These are phyloP conservation scores for Amauroascus verrucosus DNA, from an alignment of 2,329 filamentous ascomycete genomes.

Conservation along the genomic window DNA sequence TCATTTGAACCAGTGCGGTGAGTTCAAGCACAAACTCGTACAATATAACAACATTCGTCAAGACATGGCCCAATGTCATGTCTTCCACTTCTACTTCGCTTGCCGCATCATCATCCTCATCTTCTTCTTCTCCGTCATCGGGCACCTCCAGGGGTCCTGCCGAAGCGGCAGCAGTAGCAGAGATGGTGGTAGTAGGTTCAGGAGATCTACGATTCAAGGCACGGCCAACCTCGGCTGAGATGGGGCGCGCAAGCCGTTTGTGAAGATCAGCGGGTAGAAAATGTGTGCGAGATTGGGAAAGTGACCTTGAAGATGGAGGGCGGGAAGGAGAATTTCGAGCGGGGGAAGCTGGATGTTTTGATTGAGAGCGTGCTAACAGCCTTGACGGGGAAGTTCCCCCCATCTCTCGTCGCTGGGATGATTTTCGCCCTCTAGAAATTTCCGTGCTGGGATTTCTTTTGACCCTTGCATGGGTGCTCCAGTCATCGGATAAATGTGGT, in stretches of 20 bases:
- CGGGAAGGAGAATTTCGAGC: slow-evolving; percentile 19
- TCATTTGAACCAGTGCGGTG: slow-evolving; percentile 61
- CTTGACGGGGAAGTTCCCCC: slow-evolving; percentile 14
- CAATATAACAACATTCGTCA: slow-evolving; percentile 69
- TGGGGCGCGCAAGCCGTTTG: slow-evolving; percentile 28
- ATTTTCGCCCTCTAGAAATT: slow-evolving; percentile 22
- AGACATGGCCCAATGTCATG: slow-evolving; percentile 63
- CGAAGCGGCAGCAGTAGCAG: neutral
- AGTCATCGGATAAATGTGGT: slow-evolving; percentile 14
- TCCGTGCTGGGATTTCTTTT: slow-evolving; percentile 8
- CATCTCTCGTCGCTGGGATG: slow-evolving; percentile 14
- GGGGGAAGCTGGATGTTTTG: slow-evolving; percentile 19
- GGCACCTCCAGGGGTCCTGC: slow-evolving; percentile 6
- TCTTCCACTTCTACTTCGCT: slow-evolving; percentile 28
- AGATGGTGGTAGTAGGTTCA: neutral
- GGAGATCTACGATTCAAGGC: neutral
- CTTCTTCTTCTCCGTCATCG: no score
- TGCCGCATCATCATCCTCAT: slow-evolving; percentile 8
- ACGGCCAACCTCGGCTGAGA: slow-evolving; percentile 17
- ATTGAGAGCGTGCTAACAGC: slow-evolving; percentile 13
- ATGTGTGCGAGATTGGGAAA: slow-evolving; percentile 47
- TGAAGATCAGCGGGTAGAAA: slow-evolving; percentile 30
- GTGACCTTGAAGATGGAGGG: slow-evolving; percentile 39
- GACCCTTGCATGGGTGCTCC: neutral
- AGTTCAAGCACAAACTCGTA: slow-evolving; percentile 73